Evolutionary conservation across 148 eudicot species (phyloP).

Genomic region (Bassia scoparia): DNA sequence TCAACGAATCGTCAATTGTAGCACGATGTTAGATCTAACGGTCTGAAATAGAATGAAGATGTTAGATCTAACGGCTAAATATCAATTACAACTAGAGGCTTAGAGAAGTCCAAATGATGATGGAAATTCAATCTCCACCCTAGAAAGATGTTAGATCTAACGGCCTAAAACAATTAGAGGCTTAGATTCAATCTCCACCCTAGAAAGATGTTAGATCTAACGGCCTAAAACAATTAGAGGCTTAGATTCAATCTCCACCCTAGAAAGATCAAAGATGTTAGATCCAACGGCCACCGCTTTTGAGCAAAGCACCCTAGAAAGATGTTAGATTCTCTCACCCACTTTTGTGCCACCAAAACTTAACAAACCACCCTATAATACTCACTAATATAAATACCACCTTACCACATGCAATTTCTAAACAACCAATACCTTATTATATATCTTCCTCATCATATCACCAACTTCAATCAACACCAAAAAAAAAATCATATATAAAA

Average conservation of each 20-base stretch:
- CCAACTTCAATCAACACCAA: too few species aligned
- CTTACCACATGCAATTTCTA: background rate
- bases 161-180: too few species aligned
- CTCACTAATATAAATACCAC: background rate
- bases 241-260: background rate
- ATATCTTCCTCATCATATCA: too few species aligned
- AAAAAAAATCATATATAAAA: too few species aligned
- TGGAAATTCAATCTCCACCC: background rate
- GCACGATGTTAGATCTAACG: too few species aligned
- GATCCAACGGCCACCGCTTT: background rate
- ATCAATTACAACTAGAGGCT: too few species aligned
- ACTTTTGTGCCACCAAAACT: background rate
- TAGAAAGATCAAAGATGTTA: background rate
- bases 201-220: background rate
- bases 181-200: background rate
- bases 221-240: too few species aligned
- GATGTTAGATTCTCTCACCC: background rate
- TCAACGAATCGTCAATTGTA: too few species aligned
- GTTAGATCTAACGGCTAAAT: background rate
- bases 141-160: background rate
- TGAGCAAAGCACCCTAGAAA: too few species aligned
- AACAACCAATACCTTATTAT: background rate
- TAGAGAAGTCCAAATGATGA: too few species aligned
- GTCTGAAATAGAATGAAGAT: too few species aligned
- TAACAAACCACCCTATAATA: background rate